A percentile compares a stretch with the other conserved stretches of the same genome.
phyloP scores from a whole-genome alignment of 2,329 filamentous ascomycete genomes.

The Diplocarpon rosae region DNA sequence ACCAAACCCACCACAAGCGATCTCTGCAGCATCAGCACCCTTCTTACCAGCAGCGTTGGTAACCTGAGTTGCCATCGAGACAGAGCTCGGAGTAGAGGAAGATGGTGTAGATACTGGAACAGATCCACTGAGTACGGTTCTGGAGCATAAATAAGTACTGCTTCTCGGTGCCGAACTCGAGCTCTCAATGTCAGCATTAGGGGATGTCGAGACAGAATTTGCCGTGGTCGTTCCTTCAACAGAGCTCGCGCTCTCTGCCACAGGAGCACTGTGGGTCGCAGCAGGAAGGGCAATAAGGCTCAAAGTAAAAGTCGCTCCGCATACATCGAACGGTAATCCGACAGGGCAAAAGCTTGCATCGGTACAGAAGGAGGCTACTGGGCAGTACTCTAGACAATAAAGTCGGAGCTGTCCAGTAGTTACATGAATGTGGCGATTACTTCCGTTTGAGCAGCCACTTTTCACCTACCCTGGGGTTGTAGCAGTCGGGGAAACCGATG shows the following conservation, averaged over 20 bases:
- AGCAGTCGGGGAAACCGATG: slow-evolving; percentile 3
- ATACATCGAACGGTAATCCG: background rate
- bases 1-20: slow-evolving; percentile 2
- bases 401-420: background rate
- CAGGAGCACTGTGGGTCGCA: background rate
- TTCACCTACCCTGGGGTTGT: slow-evolving; percentile 3
- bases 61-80: background rate
- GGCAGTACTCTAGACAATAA: slow-evolving; percentile 1
- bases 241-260: background rate
- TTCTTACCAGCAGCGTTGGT: background rate
- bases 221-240: background rate
- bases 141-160: background rate
- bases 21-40: background rate
- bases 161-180: background rate
- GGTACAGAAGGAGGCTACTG: slow-evolving; percentile 1
- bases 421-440: background rate
- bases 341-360: slow-evolving; percentile 2
- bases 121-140: background rate
- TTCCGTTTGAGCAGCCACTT: slow-evolving; percentile 5
- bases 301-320: slow-evolving; percentile 3
- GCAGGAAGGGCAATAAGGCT: slow-evolving; percentile 2
- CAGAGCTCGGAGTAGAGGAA: background rate
- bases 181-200: background rate
- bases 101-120: background rate
- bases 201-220: background rate